A percentile compares a stretch with the other conserved stretches of the same genome.
Evolutionary conservation across 202 grass and related monocot genomes (phyloP).

Genomic region (Brachypodium distachyon): DNA sequence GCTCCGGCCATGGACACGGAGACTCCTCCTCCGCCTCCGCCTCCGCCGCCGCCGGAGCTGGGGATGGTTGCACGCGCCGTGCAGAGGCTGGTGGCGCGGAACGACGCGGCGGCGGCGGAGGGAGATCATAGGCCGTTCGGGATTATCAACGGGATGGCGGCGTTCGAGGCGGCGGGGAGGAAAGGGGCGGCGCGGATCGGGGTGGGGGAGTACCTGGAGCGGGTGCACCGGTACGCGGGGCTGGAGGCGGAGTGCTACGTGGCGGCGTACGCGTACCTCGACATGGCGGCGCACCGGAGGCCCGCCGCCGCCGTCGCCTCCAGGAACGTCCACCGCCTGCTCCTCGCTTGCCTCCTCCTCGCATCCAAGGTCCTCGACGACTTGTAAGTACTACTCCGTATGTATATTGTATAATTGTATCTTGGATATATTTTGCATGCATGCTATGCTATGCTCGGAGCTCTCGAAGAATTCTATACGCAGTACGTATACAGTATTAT

Average conservation of each 20-base stretch:
- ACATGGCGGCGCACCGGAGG: constrained; percentile 49
- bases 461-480: no score
- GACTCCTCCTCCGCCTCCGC: neutral
- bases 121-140: no score
- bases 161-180: constrained; percentile 54
- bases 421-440: no score
- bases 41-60: constrained; percentile 30
- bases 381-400: constrained; percentile 45
- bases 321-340: constrained; percentile 71
- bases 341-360: constrained; percentile 67
- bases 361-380: constrained; percentile 95
- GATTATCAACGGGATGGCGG: constrained; percentile 28
- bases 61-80: constrained; percentile 40
- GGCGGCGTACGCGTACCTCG: constrained; percentile 64
- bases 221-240: constrained; percentile 62
- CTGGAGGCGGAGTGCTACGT: constrained; percentile 74
- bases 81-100: constrained; percentile 67
- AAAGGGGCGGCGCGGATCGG: constrained; percentile 55
- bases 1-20: no score
- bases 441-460: no score
- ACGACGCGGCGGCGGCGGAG: constrained; percentile 23
- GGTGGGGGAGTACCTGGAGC: constrained; percentile 73
- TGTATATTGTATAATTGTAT: no score
- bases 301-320: constrained; percentile 55
- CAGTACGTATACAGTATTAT: no score